phyloP scores from a whole-genome alignment of 345 rosid genomes.

The Dipteronia dyeriana region DNA sequence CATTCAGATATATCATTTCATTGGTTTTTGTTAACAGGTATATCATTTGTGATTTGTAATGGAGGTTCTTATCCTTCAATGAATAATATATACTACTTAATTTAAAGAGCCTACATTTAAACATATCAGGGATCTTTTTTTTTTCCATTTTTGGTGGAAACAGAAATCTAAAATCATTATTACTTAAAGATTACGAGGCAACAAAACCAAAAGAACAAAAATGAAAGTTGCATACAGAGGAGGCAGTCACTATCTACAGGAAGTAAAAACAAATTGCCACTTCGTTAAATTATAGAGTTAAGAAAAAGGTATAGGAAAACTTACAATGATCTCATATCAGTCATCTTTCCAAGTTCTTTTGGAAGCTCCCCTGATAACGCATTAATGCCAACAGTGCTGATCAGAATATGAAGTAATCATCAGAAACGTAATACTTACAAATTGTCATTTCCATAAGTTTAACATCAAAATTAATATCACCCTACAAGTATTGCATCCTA shows the following conservation, averaged over 20 bases:
- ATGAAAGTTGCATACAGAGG: background rate
- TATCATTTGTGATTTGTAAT: background rate
- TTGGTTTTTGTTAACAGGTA: background rate
- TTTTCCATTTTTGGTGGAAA: background rate
- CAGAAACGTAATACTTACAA: background rate
- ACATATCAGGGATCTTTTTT: background rate
- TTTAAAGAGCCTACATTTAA: background rate
- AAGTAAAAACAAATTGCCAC: background rate
- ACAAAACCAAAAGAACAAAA: background rate
- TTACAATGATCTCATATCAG: conserved; percentile 53
- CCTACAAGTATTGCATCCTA: conserved; percentile 65
- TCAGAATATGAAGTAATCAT: background rate
- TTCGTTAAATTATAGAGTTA: background rate
- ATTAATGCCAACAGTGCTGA: conserved; percentile 57
- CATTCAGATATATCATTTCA: background rate
- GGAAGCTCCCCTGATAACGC: conserved; percentile 67
- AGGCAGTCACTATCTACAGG: background rate
- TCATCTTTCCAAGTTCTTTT: conserved; percentile 61
- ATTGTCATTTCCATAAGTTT: background rate
- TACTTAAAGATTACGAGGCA: background rate
- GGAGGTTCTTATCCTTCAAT: background rate
- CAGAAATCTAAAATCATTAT: background rate
- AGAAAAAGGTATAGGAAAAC: conserved; percentile 21
- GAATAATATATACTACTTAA: background rate
- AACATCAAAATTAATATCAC: background rate